These are phyloP conservation scores for Talaromyces sp. DNA, from an alignment of 2,329 filamentous ascomycete genomes.

Conservation along the genomic window DNA sequence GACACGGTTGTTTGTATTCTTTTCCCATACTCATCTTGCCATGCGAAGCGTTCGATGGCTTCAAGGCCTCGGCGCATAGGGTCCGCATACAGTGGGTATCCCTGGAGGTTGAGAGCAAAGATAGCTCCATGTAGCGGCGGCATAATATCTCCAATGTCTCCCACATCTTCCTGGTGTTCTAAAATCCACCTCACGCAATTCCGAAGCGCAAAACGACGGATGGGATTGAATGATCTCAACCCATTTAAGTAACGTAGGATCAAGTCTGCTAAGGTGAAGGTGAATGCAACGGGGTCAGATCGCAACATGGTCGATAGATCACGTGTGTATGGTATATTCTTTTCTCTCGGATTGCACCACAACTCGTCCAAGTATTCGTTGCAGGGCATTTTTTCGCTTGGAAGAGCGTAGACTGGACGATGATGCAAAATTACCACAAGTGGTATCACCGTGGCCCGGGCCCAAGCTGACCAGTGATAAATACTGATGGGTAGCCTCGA, in stretches of 20 bases:
- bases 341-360: conserved; percentile 27
- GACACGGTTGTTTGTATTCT: conserved; percentile 29
- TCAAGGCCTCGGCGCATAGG: conserved; percentile 24
- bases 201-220: not conserved
- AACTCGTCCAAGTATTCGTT: conserved; percentile 32
- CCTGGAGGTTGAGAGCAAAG: not conserved
- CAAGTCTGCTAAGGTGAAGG: not conserved
- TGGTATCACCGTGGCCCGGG: not conserved
- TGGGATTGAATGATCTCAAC: not conserved
- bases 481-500: conserved; percentile 28
- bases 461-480: conserved; percentile 21
- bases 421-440: conserved; percentile 16
- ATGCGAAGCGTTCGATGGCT: conserved; percentile 29
- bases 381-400: not conserved
- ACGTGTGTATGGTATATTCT: conserved; percentile 22
- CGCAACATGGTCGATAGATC: not conserved
- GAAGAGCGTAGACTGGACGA: not conserved
- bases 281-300: not conserved
- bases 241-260: not conserved
- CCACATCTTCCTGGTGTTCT: not conserved
- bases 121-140: not conserved
- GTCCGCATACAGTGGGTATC: conserved; percentile 16
- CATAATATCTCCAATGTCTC: not conserved
- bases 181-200: conserved; percentile 3
- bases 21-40: conserved; percentile 27